Evolutionary conservation across 208 protist genomes (phyloP).

Genomic region (Leishmania guyanensis): DNA sequence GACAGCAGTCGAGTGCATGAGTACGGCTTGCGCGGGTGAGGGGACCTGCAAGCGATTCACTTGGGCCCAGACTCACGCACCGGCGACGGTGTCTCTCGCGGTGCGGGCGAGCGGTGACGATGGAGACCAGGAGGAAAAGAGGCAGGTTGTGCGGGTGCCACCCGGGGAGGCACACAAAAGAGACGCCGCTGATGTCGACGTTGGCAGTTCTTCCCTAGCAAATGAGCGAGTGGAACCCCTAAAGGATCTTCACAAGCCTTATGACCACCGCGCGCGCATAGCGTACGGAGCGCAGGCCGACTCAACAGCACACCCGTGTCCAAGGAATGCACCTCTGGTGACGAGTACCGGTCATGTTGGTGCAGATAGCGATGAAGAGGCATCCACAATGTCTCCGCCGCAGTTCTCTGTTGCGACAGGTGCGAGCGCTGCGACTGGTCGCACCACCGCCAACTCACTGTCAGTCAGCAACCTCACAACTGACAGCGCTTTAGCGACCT

Average conservation of each 20-base stretch:
- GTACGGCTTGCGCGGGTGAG: neutral
- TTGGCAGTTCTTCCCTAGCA: neutral
- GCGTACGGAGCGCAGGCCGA: neutral
- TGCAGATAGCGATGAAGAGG: neutral
- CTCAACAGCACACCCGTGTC: neutral
- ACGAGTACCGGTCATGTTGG: neutral
- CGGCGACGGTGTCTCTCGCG: neutral
- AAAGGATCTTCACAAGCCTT: neutral
- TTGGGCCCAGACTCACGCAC: neutral
- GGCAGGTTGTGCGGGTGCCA: neutral
- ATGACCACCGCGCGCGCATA: neutral
- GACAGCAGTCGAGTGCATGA: neutral
- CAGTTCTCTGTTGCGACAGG: neutral
- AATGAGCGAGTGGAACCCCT: neutral
- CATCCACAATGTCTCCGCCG: neutral
- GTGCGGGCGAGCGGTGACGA: neutral
- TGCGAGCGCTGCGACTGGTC: neutral
- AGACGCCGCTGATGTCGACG: neutral
- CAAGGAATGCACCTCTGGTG: neutral
- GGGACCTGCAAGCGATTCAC: neutral
- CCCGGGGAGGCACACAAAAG: neutral
- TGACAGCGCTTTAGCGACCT: neutral
- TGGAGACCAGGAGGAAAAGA: neutral
- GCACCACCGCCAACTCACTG: neutral
- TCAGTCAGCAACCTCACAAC: neutral